Percentiles rank a stretch among this genome's conserved stretches.
phyloP scores from a whole-genome alignment of 805 yeast species.

The Candida awuae region DNA sequence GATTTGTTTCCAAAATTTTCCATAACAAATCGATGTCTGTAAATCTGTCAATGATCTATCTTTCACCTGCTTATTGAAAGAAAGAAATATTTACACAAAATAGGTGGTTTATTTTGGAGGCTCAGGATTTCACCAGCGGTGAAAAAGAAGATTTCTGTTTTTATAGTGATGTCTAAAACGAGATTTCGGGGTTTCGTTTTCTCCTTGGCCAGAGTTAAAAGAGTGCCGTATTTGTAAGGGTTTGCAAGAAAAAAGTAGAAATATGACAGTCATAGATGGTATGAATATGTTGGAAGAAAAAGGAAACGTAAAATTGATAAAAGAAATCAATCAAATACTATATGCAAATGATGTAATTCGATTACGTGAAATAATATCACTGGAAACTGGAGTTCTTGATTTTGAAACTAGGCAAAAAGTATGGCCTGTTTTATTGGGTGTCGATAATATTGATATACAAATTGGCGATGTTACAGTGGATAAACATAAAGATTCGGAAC shows the following conservation, averaged over 20 bases:
- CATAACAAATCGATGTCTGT: no score
- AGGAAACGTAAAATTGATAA: neutral
- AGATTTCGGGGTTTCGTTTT: no score
- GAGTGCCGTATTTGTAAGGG: no score
- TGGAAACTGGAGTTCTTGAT: neutral
- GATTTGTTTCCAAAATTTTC: neutral
- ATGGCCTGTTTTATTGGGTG: conserved; percentile 15
- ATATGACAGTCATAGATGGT: neutral
- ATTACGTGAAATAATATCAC: neutral
- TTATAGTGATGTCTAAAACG: no score
- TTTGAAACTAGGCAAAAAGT: neutral
- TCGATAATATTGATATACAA: conserved; percentile 24
- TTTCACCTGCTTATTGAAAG: no score
- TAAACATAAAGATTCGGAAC: conserved; percentile 65
- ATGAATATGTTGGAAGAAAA: neutral
- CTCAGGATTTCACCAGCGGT: no score
- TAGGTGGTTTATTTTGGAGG: no score
- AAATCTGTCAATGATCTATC: no score
- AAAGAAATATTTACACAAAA: no score
- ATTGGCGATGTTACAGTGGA: conserved; percentile 10
- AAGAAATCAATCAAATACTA: neutral
- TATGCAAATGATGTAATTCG: neutral
- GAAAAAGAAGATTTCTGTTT: no score
- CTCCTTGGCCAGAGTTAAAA: no score
- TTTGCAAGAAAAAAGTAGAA: no score